phyloP scores from a whole-genome alignment of 2,329 filamentous ascomycete species.

The Lecanoromycetidae sp. region DNA sequence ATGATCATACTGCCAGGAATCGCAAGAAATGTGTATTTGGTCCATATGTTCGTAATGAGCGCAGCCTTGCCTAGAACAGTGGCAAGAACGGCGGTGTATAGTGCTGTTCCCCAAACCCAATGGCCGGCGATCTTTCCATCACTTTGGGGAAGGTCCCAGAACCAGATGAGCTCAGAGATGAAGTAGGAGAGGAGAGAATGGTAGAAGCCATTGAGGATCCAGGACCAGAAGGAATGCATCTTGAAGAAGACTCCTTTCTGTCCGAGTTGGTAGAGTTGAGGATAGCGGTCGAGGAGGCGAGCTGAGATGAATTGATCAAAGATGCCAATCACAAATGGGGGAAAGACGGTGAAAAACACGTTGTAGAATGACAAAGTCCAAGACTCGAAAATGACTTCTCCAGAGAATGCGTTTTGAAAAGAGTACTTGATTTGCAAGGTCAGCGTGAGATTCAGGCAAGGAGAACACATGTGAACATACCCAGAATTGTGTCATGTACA shows the following conservation, averaged over 20 bases:
- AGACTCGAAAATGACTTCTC: constrained; percentile 95
- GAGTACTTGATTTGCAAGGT: constrained; percentile 51
- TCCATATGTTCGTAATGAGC: constrained; percentile 94
- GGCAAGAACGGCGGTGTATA: constrained; percentile 86
- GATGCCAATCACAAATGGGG: constrained; percentile 87
- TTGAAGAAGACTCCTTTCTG: constrained; percentile 91
- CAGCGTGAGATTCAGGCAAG: constrained; percentile 21
- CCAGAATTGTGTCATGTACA: constrained; percentile 99
- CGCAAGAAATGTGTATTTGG: constrained; percentile 90
- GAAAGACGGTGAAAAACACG: constrained; percentile 90
- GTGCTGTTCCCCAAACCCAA: constrained; percentile 94
- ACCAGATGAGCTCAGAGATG: constrained; percentile 68
- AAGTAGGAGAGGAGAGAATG: constrained; percentile 92
- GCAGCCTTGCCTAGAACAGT: constrained; percentile 93
- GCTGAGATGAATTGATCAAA: constrained; percentile 97
- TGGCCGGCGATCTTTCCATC: constrained; percentile 80
- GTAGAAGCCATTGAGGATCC: constrained; percentile 90
- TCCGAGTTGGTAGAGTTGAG: constrained; percentile 85
- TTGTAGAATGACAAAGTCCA: constrained; percentile 99
- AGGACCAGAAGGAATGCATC: constrained; percentile 80
- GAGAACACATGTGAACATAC: constrained; percentile 40
- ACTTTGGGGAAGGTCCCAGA: constrained; percentile 61
- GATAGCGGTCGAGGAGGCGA: constrained; percentile 83
- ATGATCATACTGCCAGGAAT: constrained; percentile 87
- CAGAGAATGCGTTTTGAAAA: constrained; percentile 96